phyloP scores from a whole-genome alignment of 345 rosid genomes.

The Toxicodendron radicans region DNA sequence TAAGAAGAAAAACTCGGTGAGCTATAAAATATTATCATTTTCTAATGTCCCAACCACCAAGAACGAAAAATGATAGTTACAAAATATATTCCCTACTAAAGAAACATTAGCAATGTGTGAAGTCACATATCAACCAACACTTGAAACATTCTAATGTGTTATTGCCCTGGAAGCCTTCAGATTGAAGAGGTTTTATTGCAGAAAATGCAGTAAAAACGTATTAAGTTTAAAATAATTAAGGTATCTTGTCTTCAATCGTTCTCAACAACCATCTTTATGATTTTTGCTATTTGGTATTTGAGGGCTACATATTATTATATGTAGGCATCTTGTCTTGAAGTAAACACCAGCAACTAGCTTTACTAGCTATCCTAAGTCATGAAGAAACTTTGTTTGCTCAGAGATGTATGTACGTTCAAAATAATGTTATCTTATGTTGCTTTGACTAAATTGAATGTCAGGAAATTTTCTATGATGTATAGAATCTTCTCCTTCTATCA shows the following conservation, averaged over 20 bases:
- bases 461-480: background rate
- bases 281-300: no score
- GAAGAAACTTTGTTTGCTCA: background rate
- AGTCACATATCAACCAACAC: background rate
- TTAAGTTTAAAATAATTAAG: background rate
- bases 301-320: no score
- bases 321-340: no score
- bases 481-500: background rate
- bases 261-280: no score
- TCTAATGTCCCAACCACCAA: background rate
- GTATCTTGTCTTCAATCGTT: background rate
- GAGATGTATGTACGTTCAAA: background rate
- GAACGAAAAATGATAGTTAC: background rate
- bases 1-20: background rate
- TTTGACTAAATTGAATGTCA: background rate
- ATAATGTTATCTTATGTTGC: background rate
- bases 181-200: background rate
- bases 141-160: background rate
- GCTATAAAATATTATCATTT: background rate
- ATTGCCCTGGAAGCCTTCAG: background rate
- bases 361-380: background rate
- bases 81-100: background rate
- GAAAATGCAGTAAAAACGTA: background rate
- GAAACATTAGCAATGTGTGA: background rate
- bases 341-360: no score